These are phyloP conservation scores for Phytophthora fragariaefolia DNA, from an alignment of 352 stramenopile genomes.

Conservation along the genomic window DNA sequence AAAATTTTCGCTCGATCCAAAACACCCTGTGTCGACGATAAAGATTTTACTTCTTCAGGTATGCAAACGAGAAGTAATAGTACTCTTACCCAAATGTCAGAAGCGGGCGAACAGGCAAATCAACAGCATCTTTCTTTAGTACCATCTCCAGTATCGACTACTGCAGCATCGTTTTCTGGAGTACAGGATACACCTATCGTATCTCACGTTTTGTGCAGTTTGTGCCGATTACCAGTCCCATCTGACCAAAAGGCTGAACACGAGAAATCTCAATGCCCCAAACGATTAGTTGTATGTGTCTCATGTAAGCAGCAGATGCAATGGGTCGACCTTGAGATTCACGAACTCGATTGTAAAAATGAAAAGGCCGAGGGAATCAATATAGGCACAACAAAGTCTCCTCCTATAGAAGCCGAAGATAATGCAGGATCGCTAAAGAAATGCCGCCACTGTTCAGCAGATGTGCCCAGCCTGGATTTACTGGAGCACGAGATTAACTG, in stretches of 20 bases:
- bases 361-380: background rate
- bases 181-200: background rate
- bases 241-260: constrained; percentile 58
- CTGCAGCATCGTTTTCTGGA: background rate
- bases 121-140: background rate
- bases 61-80: constrained; percentile 2
- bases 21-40: background rate
- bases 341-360: constrained; percentile 38
- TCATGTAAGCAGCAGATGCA: constrained; percentile 50
- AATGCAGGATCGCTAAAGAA: constrained; percentile 48
- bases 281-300: constrained; percentile 50
- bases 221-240: constrained; percentile 61
- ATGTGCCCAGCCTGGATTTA: constrained; percentile 54
- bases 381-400: constrained; percentile 6
- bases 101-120: background rate
- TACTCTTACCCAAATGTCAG: background rate
- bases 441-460: constrained; percentile 65
- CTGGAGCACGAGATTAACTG: constrained; percentile 80
- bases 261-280: constrained; percentile 62
- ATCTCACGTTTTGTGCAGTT: constrained; percentile 47
- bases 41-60: background rate
- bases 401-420: background rate
- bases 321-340: constrained; percentile 52
- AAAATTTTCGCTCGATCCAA: constrained; percentile 31
- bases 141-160: constrained; percentile 3